Percentiles rank a stretch among this genome's conserved stretches.
Conservation (phyloP, 2,329 filamentous ascomycete species). For the Aspergillus versicolor region DNA sequence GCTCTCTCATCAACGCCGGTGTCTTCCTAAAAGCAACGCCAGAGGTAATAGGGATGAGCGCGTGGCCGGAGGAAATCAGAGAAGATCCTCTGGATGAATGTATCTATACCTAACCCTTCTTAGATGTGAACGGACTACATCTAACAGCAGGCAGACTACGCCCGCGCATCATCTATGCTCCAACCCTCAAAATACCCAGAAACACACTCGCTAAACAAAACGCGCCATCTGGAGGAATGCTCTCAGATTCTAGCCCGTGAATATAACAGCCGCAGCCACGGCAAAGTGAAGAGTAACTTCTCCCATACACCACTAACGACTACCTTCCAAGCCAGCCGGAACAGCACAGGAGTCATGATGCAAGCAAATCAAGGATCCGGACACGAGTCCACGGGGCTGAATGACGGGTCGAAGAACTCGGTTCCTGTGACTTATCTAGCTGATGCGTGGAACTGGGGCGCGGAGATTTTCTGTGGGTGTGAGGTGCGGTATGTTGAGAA, state of each 20-base stretch:
- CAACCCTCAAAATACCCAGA: conserved; percentile 17
- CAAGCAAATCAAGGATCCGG: conserved; percentile 59
- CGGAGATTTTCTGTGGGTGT: conserved; percentile 69
- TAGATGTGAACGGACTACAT: no score
- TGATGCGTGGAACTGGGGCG: conserved; percentile 71
- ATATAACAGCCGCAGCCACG: background rate
- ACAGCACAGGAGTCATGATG: conserved; percentile 66
- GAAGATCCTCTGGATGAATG: conserved; percentile 13
- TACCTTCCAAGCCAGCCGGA: conserved; percentile 60
- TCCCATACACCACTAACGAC: conserved; percentile 61
- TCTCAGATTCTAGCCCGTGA: background rate
- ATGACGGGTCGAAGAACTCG: conserved; percentile 53
- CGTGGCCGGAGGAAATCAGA: conserved; percentile 52
- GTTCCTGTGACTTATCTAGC: conserved; percentile 61
- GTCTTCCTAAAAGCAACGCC: conserved; percentile 62
- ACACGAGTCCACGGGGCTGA: conserved; percentile 49
- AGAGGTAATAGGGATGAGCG: conserved; percentile 52
- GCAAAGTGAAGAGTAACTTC: conserved; percentile 51
- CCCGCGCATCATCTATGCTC: conserved; percentile 16
- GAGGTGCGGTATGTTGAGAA: conserved; percentile 64
- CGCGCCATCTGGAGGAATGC: conserved; percentile 2
- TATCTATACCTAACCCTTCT: background rate
- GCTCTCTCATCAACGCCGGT: conserved; percentile 66
- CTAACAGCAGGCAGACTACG: conserved; percentile 11
- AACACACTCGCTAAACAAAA: conserved; percentile 6